Evolutionary conservation across 176 grass and related monocot genomes (phyloP), one percentile per base, ranked within the genome.

Genomic region (Juncus inflexus): DNA sequence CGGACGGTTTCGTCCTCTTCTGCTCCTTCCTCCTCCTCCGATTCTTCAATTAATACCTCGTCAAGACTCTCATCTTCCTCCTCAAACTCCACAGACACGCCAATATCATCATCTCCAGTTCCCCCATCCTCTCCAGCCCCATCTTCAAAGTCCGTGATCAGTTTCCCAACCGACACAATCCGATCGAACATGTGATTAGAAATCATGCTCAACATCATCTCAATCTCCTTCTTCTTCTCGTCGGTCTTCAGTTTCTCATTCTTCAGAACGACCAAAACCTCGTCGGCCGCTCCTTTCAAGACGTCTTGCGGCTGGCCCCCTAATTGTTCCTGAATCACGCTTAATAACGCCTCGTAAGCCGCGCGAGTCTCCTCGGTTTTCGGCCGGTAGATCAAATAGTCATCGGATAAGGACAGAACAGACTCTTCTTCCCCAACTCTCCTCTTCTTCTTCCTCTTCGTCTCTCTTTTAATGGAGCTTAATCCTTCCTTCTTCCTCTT

Each of bases 331-430:
- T 89, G 85, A 73, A 97, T 89, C 53, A 97, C 72, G 40, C 88
- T 97, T 4, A 97, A 84, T 63, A 97, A 59, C 0, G 87, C 87
- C 75, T 89, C 88, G 6, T 97, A 97, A 62, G 87, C 92, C 4
- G 94, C 87, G 38, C 85, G 87, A n/a, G 94, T 97, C 82, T 91
- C 88, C 85, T 97, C 91, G 64, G 85, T 97, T 65, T 89, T 90
- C 4, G 94, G 94, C 55, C 74, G 74, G 80, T 97, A 97, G 12
- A 86, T 67, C 3, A 81, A 82, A 75, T 89, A 87, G 58, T 71
- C 54, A 11, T 91, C 94, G 0, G 74, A 54, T 7, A 97, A 63
- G 10, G 84, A 97, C 42, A 91, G 83, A 45, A 97, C 94, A 51
- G 74, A 77, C 74, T 81, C 82, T 63, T 89, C 87, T 15, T 80